A percentile compares a stretch with the other conserved stretches of the same genome.
Conservation (phyloP, 768 basidiomycete species). For the Serendipita sp. region DNA sequence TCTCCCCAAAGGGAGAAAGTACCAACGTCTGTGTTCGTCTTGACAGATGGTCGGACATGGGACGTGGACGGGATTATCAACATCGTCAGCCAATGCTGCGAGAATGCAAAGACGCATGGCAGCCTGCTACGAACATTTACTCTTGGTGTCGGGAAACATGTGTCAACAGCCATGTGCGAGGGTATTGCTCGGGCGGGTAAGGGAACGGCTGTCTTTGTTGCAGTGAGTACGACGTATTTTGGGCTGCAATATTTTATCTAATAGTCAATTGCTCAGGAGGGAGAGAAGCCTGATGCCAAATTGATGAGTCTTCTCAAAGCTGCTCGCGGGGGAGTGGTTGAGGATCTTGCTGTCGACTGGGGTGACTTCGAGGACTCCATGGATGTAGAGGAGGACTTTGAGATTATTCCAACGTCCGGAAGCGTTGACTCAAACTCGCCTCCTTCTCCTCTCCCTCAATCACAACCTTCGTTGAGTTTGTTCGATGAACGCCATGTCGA, state of each 20-base stretch:
- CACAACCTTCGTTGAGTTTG: neutral
- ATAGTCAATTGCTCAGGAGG: too few relatives aligned
- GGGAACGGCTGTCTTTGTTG: slow-evolving; percentile 11
- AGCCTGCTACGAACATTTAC: slow-evolving; percentile 12
- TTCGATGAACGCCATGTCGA: neutral
- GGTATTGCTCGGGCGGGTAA: slow-evolving; percentile 13
- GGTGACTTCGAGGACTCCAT: neutral
- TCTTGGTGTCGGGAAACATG: slow-evolving; percentile 14
- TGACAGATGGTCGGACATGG: slow-evolving; percentile 7
- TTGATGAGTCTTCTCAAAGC: slow-evolving; percentile 8
- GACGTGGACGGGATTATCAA: slow-evolving; percentile 9
- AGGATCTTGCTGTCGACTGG: slow-evolving; percentile 10
- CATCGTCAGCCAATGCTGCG: neutral
- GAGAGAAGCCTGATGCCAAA: slow-evolving; percentile 10
- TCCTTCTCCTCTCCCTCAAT: neutral
- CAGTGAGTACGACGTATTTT: neutral
- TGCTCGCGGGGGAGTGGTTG: slow-evolving; percentile 8
- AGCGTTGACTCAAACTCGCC: neutral
- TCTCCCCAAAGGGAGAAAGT: neutral
- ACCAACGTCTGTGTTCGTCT: slow-evolving; percentile 12
- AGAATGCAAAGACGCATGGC: neutral
- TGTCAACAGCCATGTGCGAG: slow-evolving; percentile 10
- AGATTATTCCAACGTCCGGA: neutral
- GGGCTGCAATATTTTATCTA: too few relatives aligned
- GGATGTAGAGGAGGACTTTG: slow-evolving; percentile 8